Percentiles rank a stretch among this genome's conserved stretches.
Evolutionary conservation across 2,329 filamentous ascomycete species (phyloP).

Genomic region (Venturia asperata): DNA sequence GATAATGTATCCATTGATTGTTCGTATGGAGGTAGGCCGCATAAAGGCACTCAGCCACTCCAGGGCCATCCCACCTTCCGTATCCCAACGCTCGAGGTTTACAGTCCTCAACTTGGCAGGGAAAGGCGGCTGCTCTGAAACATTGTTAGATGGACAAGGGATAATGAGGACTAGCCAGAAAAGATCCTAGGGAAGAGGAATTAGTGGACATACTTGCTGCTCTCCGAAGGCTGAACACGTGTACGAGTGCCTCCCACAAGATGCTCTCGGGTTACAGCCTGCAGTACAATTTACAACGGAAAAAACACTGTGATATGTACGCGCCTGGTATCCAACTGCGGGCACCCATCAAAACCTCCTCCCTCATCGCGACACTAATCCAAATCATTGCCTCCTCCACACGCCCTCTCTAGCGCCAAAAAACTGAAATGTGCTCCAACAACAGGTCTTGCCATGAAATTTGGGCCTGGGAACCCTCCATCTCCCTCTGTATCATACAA

Average conservation of each 20-base stretch:
- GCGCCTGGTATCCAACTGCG: too few species aligned
- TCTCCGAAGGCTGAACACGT: too few species aligned
- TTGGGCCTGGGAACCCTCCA: constrained; percentile 65
- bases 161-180: too few species aligned
- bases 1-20: not conserved
- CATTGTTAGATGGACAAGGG: too few species aligned
- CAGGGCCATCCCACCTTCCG: not conserved
- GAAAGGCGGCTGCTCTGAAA: not conserved
- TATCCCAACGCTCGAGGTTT: constrained; percentile 1
- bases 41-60: not conserved
- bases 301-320: too few species aligned
- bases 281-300: too few species aligned
- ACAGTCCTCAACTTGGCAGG: not conserved
- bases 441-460: constrained; percentile 76
- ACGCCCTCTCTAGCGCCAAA: constrained; percentile 72
- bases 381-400: constrained; percentile 47
- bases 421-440: constrained; percentile 83
- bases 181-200: too few species aligned
- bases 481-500: constrained; percentile 72
- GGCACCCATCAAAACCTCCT: not conserved
- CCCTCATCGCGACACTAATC: not conserved
- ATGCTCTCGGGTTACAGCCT: too few species aligned
- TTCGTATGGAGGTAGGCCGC: not conserved
- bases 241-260: too few species aligned
- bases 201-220: too few species aligned